Base-by-base conservation (phyloP, 2,329 filamentous ascomycete species). In the Hypoxylon sp. region DNA sequence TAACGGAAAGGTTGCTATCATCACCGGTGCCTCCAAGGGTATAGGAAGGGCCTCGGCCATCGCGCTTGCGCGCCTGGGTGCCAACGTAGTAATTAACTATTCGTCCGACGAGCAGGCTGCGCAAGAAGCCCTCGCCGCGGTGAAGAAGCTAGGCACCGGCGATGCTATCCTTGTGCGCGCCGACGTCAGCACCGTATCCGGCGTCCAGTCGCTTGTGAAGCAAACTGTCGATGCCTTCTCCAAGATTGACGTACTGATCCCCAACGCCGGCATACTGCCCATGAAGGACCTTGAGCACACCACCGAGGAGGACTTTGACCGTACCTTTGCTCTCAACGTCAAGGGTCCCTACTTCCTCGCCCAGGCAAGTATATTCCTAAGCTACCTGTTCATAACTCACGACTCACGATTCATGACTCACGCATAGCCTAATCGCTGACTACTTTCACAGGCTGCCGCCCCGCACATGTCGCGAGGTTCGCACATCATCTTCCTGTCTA, bases 41-140 rank as follows among this genome's bases (percentile, higher is more conserved):
- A 85, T 85, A 63, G 83, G 82, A 11, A 78, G 80, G 53, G 81
- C 82, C 59, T 81, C 63, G 80, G 82, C 72, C 79, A 56, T 84
- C 64, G 82, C 84, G 64, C 82, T 85, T 52, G 82, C 80, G 72
- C 79, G 80, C 71, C 82, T 82, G 63, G 83, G 83, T 49, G 79
- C 79, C 71, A 81, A 78, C 57, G 81, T 85, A 57, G 73, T 85
- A 51, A 78, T 85, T 69, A 85, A 84, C 72, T 85, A 85, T 72
- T 73, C 76, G 37, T 78, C 77, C 17, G 78, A 82, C 68, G 63
- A 76, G 4, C 60, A 69, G 2, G 75, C 79, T 0, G 84, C 84
- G 4, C 73, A 82, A 3, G 73, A 71, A 0, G 65, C 85, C 3
- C 79, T 84, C 34, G 47, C 75, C 37, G 59, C 63, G 28, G 59